Percentiles rank a stretch among this genome's conserved stretches.
Conservation (phyloP, 768 basidiomycete genomes). For the Mycena capillaripes region DNA sequence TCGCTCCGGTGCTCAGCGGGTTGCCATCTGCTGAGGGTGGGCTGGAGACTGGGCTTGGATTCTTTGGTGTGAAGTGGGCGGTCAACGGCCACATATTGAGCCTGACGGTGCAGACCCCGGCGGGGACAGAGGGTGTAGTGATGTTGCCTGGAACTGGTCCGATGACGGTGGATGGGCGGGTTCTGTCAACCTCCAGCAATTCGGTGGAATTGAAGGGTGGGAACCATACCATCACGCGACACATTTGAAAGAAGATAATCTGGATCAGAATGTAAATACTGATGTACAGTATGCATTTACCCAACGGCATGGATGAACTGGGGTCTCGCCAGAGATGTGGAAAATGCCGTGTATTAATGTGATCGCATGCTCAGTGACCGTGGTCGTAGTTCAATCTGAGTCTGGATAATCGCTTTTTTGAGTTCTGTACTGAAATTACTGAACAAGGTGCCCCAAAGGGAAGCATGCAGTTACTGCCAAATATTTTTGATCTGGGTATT, state of each 20-base stretch:
- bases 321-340: too few relatives aligned
- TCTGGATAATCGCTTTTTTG: too few relatives aligned
- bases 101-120: conserved; percentile 43
- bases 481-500: too few relatives aligned
- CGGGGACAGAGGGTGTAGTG: conserved; percentile 44
- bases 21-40: conserved; percentile 59
- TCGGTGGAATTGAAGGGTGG: conserved; percentile 29
- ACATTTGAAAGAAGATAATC: background rate
- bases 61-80: conserved; percentile 59
- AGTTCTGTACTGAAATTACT: too few relatives aligned
- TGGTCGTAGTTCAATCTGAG: too few relatives aligned
- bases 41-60: conserved; percentile 60
- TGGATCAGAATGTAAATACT: too few relatives aligned
- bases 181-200: background rate
- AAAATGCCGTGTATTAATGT: too few relatives aligned
- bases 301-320: too few relatives aligned
- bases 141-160: conserved; percentile 45
- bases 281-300: too few relatives aligned
- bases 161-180: conserved; percentile 33
- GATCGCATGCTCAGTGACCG: too few relatives aligned
- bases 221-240: conserved; percentile 22
- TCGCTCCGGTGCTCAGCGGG: conserved; percentile 61
- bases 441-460: too few relatives aligned
- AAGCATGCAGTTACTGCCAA: too few relatives aligned
- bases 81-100: conserved; percentile 35